phyloP scores from a whole-genome alignment of 2,329 filamentous ascomycete species.

The Cryphonectria nitschkei region DNA sequence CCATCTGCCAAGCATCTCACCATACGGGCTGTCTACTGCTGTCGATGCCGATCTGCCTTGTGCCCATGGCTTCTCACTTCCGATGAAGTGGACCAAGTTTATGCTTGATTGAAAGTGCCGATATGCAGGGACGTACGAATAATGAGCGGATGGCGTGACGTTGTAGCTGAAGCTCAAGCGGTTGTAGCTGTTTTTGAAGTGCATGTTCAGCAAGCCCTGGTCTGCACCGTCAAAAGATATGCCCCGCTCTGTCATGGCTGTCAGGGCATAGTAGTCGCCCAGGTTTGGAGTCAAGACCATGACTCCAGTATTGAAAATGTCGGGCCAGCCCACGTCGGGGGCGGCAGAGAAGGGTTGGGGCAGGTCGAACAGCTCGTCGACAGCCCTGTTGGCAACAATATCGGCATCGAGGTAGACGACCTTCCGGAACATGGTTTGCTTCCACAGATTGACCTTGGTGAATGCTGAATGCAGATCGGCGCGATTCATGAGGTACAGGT shows the following conservation, averaged over 20 bases:
- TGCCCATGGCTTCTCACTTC: slow-evolving; percentile 86
- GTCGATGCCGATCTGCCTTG: slow-evolving; percentile 59
- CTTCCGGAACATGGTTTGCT: slow-evolving; percentile 83
- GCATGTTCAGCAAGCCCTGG: slow-evolving; percentile 92
- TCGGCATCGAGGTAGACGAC: slow-evolving; percentile 96
- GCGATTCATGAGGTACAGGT: slow-evolving; percentile 90
- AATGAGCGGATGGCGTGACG: slow-evolving; percentile 93
- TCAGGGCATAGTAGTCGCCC: slow-evolving; percentile 84
- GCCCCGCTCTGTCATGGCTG: slow-evolving; percentile 80
- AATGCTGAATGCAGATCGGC: slow-evolving; percentile 90
- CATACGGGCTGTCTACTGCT: slow-evolving; percentile 65
- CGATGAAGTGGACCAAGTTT: slow-evolving; percentile 93
- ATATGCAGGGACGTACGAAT: slow-evolving; percentile 96
- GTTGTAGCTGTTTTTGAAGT: slow-evolving; percentile 84
- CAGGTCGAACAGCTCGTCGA: slow-evolving; percentile 86
- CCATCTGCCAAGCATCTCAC: slow-evolving; percentile 85
- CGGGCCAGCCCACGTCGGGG: slow-evolving; percentile 96
- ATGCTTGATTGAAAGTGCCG: slow-evolving; percentile 90
- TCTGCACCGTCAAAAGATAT: slow-evolving; percentile 97
- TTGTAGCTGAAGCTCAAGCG: slow-evolving; percentile 95
- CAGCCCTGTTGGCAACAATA: slow-evolving; percentile 84
- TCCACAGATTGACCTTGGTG: slow-evolving; percentile 96
- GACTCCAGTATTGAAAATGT: slow-evolving; percentile 96
- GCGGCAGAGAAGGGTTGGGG: slow-evolving; percentile 68
- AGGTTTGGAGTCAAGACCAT: slow-evolving; percentile 88